Percentiles rank a stretch among this genome's conserved stretches.
Conservation (phyloP, 2,329 filamentous ascomycete species). For the Blastomyces percursus region DNA sequence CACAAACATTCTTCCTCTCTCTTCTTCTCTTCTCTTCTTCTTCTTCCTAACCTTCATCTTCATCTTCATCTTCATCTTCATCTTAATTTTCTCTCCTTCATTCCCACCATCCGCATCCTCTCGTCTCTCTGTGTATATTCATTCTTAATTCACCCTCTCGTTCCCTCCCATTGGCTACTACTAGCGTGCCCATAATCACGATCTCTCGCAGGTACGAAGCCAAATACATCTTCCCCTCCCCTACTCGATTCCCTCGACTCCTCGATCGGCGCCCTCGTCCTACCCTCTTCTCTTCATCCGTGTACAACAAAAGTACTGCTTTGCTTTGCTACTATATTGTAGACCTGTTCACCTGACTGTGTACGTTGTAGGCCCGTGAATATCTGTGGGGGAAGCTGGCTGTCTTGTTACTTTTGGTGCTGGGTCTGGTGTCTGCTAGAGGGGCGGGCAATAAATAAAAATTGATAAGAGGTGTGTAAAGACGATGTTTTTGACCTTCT, state of each 20-base stretch:
- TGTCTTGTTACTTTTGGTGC: slow-evolving; percentile 3
- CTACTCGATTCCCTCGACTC: not conserved
- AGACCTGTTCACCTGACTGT: not conserved
- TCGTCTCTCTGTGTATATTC: not conserved
- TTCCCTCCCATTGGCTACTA: not conserved
- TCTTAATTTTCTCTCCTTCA: too few relatives aligned
- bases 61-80: not conserved
- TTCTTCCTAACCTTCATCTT: too few relatives aligned
- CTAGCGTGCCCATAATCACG: not conserved
- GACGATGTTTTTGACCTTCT: too few relatives aligned
- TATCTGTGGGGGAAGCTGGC: not conserved
- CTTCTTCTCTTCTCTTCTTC: not conserved
- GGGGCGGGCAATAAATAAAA: not conserved
- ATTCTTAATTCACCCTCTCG: not conserved
- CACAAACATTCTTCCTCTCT: too few relatives aligned
- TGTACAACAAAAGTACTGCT: not conserved
- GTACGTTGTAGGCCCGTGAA: not conserved
- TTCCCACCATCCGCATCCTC: not conserved
- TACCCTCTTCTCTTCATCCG: not conserved
- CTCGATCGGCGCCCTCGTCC: not conserved
- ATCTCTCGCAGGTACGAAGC: not conserved
- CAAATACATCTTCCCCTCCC: not conserved
- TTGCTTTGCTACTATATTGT: not conserved
- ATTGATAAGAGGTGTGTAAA: not conserved
- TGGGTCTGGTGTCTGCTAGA: not conserved